Evolutionary conservation across 305 asterid species (phyloP).

Genomic region (Fraxinus sp.): DNA sequence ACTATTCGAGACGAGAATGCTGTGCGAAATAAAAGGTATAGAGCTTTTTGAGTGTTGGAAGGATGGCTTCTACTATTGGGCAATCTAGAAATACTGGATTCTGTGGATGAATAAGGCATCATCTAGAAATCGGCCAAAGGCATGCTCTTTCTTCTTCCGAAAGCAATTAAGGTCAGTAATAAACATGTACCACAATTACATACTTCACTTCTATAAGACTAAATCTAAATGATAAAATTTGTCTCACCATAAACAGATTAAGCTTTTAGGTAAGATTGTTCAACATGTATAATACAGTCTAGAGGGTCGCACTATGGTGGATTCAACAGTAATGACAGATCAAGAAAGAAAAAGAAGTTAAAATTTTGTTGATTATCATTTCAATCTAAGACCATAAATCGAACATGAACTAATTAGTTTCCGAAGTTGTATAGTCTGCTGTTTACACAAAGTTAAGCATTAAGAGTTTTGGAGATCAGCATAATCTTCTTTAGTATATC

Average conservation of each 20-base stretch:
- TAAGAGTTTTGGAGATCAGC: neutral
- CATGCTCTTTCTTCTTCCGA: neutral
- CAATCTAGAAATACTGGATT: neutral
- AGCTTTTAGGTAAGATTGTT: neutral
- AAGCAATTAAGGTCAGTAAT: neutral
- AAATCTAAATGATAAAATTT: neutral
- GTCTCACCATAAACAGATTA: neutral
- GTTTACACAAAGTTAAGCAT: neutral
- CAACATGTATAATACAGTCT: neutral
- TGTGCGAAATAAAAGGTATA: neutral
- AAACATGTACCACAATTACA: neutral
- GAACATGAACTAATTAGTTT: neutral
- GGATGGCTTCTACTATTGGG: neutral
- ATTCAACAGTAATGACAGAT: neutral
- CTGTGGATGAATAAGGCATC: neutral
- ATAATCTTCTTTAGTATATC: neutral
- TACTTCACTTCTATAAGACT: neutral
- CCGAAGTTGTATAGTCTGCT: neutral
- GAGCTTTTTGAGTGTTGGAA: slow-evolving; percentile 17
- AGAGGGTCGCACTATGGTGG: neutral
- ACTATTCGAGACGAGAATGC: slow-evolving; percentile 13
- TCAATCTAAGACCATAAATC: neutral
- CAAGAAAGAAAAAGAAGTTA: neutral
- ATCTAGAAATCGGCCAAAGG: too few relatives aligned
- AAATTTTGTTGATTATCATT: neutral